Conservation (phyloP, 345 rosid genomes). For the Hibiscus mutabilis region DNA sequence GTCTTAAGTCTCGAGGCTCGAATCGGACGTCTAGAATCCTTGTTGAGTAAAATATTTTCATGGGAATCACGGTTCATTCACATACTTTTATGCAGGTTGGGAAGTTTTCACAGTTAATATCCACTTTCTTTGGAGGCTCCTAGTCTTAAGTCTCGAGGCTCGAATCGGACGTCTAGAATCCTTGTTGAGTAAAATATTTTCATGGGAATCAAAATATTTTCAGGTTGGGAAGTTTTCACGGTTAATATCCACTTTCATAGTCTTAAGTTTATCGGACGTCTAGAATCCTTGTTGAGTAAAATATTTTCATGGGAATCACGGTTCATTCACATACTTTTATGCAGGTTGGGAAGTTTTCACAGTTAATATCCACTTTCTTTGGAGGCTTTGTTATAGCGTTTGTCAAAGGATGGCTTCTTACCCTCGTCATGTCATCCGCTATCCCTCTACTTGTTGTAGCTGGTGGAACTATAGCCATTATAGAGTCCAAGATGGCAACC, state of each 20-base stretch:
- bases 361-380: slow-evolving; percentile 59
- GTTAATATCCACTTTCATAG: slow-evolving; percentile 50
- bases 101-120: slow-evolving; percentile 59
- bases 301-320: neutral
- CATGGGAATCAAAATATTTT: neutral
- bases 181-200: neutral
- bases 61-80: neutral
- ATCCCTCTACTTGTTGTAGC: slow-evolving; percentile 65
- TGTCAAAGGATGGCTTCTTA: slow-evolving; percentile 77
- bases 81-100: slow-evolving; percentile 53
- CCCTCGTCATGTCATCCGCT: slow-evolving; percentile 58
- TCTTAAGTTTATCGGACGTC: neutral
- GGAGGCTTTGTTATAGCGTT: slow-evolving; percentile 80
- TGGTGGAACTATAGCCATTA: slow-evolving; percentile 48
- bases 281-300: neutral
- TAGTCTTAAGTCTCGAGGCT: neutral
- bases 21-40: neutral
- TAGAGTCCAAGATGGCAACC: slow-evolving; percentile 55
- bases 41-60: neutral
- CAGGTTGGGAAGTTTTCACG: slow-evolving; percentile 89
- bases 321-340: neutral
- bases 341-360: slow-evolving; percentile 86
- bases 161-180: neutral
- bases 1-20: neutral
- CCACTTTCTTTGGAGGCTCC: slow-evolving; percentile 78